Evolutionary conservation across 2,329 filamentous ascomycete genomes (phyloP), one percentile per base, ranked within the genome.

Genomic region (Fusarium sacchari): DNA sequence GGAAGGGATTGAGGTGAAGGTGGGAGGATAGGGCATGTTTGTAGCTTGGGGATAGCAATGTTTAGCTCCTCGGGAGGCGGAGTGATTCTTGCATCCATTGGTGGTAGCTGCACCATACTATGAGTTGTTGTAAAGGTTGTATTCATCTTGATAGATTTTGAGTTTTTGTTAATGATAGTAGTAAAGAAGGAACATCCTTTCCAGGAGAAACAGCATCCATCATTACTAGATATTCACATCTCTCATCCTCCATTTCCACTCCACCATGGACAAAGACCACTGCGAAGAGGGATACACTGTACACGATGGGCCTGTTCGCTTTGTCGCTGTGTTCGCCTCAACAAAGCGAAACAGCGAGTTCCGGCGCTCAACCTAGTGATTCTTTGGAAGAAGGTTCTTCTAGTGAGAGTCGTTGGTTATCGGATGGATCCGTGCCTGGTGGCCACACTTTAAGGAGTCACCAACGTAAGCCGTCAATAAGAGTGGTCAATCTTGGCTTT

Each of bases 281-380:
- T 36, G 42, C 39, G 66, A 52, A 39, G 49, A 49, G 32, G 56
- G n/a, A 59, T 65, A 64, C 65, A 61, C 60, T 71, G 43, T 60
- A 53, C 43, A 52, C 36, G 64, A 64, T 52, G 39, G 46, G 50
- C 34, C 50, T 32, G 39, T 58, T 66, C 60, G 75, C 75, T 78
- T 77, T 77, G 76, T 77, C 60, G 39, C 22, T 32, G 46, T 39
- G 39, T 64, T 65, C 42, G 40, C 36, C n/a, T 50, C 40, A 32
- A 65, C 73, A 76, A 75, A 78, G 73, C 52, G 34, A 59, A 42
- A n/a, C 59, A 66, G 65, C 69, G 69, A 73, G 61, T 66, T 69
- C 64, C 58, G 61, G 43, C 14, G 26, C 40, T 47, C 55, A n/a
- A 13, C 50, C 39, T 62, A 65, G 32, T 57, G 18, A 22, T 52